Percentiles rank a stretch among this genome's conserved stretches.
phyloP scores from a whole-genome alignment of 305 asterid species.

The Salvia sclarea region DNA sequence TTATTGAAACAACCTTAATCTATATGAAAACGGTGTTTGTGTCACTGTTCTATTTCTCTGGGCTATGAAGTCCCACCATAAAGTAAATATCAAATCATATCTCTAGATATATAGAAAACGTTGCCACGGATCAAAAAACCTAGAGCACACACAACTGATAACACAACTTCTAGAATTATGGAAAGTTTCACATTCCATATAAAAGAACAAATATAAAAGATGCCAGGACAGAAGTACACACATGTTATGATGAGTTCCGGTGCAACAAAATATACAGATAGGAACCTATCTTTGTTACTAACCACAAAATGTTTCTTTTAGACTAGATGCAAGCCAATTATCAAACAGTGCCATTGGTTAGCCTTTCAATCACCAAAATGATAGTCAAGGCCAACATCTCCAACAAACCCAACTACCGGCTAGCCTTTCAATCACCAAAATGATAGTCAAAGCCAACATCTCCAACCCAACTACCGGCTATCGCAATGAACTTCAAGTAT shows the following conservation, averaged over 20 bases:
- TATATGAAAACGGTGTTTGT: neutral
- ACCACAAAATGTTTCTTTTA: neutral
- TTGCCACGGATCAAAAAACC: neutral
- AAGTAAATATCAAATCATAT: neutral
- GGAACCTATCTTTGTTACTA: neutral
- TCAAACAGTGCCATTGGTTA: slow-evolving; percentile 1
- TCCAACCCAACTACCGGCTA: neutral
- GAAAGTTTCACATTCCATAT: neutral
- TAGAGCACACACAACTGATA: slow-evolving; percentile 2
- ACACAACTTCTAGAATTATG: neutral
- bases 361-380: slow-evolving; percentile 17
- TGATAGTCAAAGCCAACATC: slow-evolving; percentile 17
- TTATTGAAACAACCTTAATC: neutral
- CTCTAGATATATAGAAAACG: neutral
- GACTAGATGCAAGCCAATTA: slow-evolving; percentile 1
- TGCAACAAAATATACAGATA: neutral
- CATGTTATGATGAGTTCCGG: neutral
- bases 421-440: slow-evolving; percentile 21
- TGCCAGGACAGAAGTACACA: neutral
- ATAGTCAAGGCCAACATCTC: slow-evolving; percentile 19
- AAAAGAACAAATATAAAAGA: neutral
- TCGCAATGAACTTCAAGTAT: neutral
- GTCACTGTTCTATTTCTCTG: neutral
- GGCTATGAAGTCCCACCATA: slow-evolving; percentile 1
- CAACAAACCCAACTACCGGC: neutral